Conservation (phyloP, 805 yeast species). For the Saturnispora diversa region DNA sequence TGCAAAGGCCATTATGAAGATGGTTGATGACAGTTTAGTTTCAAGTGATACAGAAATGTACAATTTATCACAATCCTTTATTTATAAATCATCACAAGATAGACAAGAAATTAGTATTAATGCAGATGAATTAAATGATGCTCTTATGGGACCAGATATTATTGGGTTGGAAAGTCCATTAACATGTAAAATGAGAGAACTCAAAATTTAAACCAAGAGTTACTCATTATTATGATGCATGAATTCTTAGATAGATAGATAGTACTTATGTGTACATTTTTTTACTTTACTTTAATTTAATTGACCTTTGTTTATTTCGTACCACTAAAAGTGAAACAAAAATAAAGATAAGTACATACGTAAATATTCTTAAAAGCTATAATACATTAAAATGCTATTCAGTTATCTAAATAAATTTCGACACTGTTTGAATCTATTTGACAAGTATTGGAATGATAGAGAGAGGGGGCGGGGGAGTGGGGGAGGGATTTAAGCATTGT, state of each 20-base stretch:
- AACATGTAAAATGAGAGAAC: slow-evolving; percentile 1
- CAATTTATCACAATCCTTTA: slow-evolving; percentile 17
- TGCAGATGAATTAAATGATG: slow-evolving; percentile 27
- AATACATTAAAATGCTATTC: too few species aligned
- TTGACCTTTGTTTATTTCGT: too few species aligned
- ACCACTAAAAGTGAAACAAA: too few species aligned
- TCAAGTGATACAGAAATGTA: slow-evolving; percentile 30
- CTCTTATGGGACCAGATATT: slow-evolving; percentile 15
- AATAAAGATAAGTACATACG: too few species aligned
- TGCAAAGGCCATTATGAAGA: slow-evolving; percentile 30
- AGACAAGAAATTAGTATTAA: slow-evolving; percentile 22
- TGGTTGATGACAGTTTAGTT: slow-evolving; percentile 34
- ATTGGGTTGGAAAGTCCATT: slow-evolving; percentile 6
- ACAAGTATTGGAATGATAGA: too few species aligned
- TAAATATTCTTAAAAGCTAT: too few species aligned
- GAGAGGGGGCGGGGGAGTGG: too few species aligned
- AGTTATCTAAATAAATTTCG: too few species aligned
- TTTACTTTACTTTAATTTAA: not conserved
- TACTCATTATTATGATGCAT: not conserved
- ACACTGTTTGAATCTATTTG: too few species aligned
- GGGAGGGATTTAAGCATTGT: not conserved
- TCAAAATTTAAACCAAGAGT: not conserved
- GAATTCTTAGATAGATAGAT: not conserved
- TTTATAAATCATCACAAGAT: slow-evolving; percentile 1
- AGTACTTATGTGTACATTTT: not conserved